A percentile compares a stretch with the other conserved stretches of the same genome.
Conservation (phyloP, 2,329 filamentous ascomycete species). For the Botrytis elliptica region DNA sequence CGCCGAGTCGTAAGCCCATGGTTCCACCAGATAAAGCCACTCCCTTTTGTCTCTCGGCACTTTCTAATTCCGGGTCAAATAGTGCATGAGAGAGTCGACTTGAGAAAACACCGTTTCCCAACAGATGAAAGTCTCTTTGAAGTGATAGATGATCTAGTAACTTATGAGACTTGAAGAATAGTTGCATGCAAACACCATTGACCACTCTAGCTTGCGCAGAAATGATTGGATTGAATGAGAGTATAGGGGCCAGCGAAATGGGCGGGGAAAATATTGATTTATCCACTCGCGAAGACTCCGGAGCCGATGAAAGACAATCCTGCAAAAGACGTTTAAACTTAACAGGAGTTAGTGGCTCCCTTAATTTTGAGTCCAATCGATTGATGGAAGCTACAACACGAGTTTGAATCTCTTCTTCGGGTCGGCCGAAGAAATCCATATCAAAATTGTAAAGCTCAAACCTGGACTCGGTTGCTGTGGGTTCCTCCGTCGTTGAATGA, state of each 20-base stretch:
- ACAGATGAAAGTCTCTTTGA: slow-evolving; percentile 76
- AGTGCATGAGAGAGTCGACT: slow-evolving; percentile 77
- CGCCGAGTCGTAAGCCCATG: slow-evolving; percentile 82
- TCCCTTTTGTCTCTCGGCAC: slow-evolving; percentile 70
- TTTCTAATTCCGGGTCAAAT: slow-evolving; percentile 79
- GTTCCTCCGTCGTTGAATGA: neutral
- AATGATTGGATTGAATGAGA: slow-evolving; percentile 76
- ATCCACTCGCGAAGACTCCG: slow-evolving; percentile 18
- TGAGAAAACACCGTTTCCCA: slow-evolving; percentile 82
- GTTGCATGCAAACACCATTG: slow-evolving; percentile 71
- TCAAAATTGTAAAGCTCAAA: slow-evolving; percentile 17
- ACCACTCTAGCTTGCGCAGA: slow-evolving; percentile 72
- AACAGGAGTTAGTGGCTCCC: slow-evolving; percentile 26
- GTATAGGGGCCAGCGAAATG: slow-evolving; percentile 55
- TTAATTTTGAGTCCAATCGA: slow-evolving; percentile 44
- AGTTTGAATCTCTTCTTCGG: slow-evolving; percentile 48
- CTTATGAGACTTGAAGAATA: slow-evolving; percentile 73
- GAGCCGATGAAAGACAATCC: slow-evolving; percentile 27
- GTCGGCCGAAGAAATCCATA: slow-evolving; percentile 50
- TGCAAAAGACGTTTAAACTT: slow-evolving; percentile 31
- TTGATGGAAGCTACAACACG: slow-evolving; percentile 53
- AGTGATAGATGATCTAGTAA: slow-evolving; percentile 70
- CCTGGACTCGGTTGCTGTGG: neutral
- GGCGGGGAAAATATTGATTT: slow-evolving; percentile 36
- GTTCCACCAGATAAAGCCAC: slow-evolving; percentile 65